These are phyloP conservation scores for Phytophthora meadii DNA, from an alignment of 352 stramenopile genomes.

Conservation along the genomic window DNA sequence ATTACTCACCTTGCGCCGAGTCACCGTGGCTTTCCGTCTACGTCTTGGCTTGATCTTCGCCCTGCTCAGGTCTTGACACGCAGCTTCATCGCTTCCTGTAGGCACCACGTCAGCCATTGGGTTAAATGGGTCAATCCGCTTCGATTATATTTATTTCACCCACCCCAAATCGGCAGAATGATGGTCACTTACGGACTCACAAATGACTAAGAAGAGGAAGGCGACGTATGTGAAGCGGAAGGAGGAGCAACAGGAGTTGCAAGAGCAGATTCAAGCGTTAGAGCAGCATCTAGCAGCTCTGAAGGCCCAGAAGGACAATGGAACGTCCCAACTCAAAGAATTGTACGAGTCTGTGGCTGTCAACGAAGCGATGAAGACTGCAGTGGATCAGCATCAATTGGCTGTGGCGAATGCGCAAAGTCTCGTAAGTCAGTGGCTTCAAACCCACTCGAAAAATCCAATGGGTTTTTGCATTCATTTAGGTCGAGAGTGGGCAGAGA, in stretches of 20 bases:
- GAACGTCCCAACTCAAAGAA: background rate
- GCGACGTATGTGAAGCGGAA: conserved; percentile 12
- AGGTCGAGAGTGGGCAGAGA: conserved; percentile 15
- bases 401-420: conserved; percentile 17
- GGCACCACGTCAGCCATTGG: background rate
- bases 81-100: too few relatives aligned
- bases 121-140: background rate
- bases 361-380: conserved; percentile 10
- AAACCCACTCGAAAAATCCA: conserved; percentile 7
- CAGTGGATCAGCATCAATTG: conserved; percentile 16
- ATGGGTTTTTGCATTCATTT: conserved; percentile 18
- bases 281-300: conserved; percentile 15
- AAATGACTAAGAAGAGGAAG: conserved; percentile 18
- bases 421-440: conserved; percentile 11
- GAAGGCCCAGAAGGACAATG: background rate
- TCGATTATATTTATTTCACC: too few relatives aligned
- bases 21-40: conserved; percentile 25
- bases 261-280: conserved; percentile 1
- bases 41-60: background rate
- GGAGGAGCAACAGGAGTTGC: conserved; percentile 13
- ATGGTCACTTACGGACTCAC: too few relatives aligned
- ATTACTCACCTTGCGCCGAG: conserved; percentile 17
- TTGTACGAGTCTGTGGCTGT: conserved; percentile 10
- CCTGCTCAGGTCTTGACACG: background rate
- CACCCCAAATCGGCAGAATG: background rate